Base-by-base conservation (phyloP, 306 rosid genomes). In the apple (Malus domestica) region DNA sequence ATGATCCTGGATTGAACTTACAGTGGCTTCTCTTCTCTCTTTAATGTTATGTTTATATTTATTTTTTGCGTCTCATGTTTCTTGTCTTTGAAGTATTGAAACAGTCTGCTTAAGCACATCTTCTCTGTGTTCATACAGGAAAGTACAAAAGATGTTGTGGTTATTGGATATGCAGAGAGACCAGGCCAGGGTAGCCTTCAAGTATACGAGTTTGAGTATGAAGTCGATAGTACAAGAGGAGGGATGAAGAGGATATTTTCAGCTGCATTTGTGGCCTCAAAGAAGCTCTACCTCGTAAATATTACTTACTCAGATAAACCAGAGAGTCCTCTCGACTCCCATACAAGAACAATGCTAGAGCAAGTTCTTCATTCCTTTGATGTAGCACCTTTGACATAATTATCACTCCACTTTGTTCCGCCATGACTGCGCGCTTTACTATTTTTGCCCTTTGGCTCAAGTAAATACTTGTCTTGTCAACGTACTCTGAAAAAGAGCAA, bases 261-360 rank as follows among this genome's bases (percentile, higher is more conserved):
- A 20, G 97, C 97, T 13, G 98, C 89, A 80, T 94, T 94, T 82
- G 98, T 94, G 71, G 85, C 90, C 67, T 91, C 90, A 67, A 90
- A 89, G 90, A 91, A 90, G 83, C 96, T 94, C 73, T 92, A 94
- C 82, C 89, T 94, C 75, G 84, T 94, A 18, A 91, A 94, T 67
- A 86, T 94, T 73, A 52, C 75, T 83, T 88, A 90, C 84, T 89
- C 95, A 16, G 98, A 91, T 85, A 91, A 90, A 80, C 90, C 95
- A 32, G 97, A 94, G 78, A 89, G 77, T 62, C 96, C 98, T 60
- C 92, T 94, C 35, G 87, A 86, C 54, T 69, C 80, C 23, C 85
- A 75, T n/a, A 83, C 65, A 16, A 88, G 88, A 55, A 71, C 22
- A 70, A 70, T 79, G 64, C 54, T 88, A 82, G 88, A 85, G 76